Percentiles rank a stretch among this genome's conserved stretches.
Evolutionary conservation across 257 asterid species (phyloP).

Genomic region (Solanum piurae): DNA sequence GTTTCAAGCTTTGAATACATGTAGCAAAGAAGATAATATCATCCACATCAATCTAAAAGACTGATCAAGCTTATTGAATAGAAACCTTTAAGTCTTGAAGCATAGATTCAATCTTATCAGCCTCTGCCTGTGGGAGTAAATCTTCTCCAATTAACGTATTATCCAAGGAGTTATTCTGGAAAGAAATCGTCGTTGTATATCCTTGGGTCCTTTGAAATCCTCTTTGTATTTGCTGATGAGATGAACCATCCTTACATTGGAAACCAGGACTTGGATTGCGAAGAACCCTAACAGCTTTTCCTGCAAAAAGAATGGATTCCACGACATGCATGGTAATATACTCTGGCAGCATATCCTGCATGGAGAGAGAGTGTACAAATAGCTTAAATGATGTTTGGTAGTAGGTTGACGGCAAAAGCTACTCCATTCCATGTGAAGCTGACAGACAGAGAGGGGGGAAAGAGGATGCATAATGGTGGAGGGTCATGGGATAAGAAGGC

Average conservation of each 20-base stretch:
- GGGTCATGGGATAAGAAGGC: neutral
- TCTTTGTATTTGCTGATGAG: conserved; percentile 52
- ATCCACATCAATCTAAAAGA: neutral
- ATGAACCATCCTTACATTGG: conserved; percentile 34
- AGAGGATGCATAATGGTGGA: neutral
- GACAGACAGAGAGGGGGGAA: neutral
- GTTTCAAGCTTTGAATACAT: neutral
- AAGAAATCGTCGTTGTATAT: conserved; percentile 23
- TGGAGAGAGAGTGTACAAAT: neutral
- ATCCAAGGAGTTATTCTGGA: conserved; percentile 37
- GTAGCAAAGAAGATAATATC: neutral
- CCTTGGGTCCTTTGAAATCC: conserved; percentile 62
- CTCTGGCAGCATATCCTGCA: conserved; percentile 98
- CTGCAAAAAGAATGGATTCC: conserved; percentile 87
- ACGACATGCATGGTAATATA: conserved; percentile 70
- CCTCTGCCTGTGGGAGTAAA: conserved; percentile 86
- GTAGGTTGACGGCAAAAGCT: neutral
- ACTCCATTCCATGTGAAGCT: neutral
- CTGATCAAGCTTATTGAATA: neutral
- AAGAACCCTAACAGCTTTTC: conserved; percentile 93
- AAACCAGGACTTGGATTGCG: conserved; percentile 79
- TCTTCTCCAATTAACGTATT: conserved; percentile 48
- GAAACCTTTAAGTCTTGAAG: conserved; percentile 76
- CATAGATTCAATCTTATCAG: conserved; percentile 84
- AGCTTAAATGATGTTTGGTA: neutral